Evolutionary conservation across 2,329 filamentous ascomycete genomes (phyloP).

Genomic region (Neopestalotiopsis clavispora): DNA sequence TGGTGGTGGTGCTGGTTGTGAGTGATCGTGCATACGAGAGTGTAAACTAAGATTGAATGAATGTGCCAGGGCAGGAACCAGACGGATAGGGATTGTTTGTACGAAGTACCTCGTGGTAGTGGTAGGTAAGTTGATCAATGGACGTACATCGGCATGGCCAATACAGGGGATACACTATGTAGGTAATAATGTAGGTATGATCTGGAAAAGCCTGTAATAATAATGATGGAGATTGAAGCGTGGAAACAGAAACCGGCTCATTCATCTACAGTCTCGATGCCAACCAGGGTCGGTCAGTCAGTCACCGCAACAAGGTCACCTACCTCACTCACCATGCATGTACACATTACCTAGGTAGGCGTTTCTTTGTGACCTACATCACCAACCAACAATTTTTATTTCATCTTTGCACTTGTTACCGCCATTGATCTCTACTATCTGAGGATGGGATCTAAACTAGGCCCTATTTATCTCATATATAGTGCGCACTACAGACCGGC

Average conservation of each 20-base stretch:
- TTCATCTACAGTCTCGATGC: background rate
- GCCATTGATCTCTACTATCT: background rate
- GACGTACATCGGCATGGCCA: background rate
- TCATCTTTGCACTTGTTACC: background rate
- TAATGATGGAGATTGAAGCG: background rate
- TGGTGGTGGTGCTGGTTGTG: background rate
- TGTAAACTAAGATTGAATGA: conserved; percentile 3
- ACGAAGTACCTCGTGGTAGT: background rate
- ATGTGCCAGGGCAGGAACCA: background rate
- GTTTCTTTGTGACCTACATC: background rate
- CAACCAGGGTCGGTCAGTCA: background rate
- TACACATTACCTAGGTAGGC: too few relatives aligned
- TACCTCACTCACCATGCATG: background rate
- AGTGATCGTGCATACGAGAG: conserved; percentile 1
- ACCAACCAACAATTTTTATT: background rate
- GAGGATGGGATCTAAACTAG: background rate
- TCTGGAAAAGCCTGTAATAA: conserved; percentile 1
- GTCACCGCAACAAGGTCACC: background rate
- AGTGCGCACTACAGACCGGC: background rate
- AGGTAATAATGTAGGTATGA: background rate
- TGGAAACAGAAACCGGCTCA: background rate
- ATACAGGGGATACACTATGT: background rate
- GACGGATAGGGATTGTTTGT: background rate
- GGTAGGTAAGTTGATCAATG: background rate
- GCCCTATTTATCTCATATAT: background rate